A percentile compares a stretch with the other conserved stretches of the same genome.
These are phyloP conservation scores for Lagenaria siceraria DNA, from an alignment of 306 rosid species.

Conservation along the genomic window DNA sequence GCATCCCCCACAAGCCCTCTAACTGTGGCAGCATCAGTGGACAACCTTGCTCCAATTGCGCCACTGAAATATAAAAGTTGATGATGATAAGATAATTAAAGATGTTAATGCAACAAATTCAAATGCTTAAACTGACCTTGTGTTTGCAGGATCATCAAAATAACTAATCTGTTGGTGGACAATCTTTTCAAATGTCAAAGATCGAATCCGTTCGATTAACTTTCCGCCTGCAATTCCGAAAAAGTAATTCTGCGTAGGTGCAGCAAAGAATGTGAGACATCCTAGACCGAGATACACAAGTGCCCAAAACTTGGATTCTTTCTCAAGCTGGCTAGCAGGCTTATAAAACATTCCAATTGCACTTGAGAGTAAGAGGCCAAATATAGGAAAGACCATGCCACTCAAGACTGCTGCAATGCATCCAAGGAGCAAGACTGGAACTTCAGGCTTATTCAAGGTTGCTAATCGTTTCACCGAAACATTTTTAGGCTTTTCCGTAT, in stretches of 20 bases:
- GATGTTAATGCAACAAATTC: neutral
- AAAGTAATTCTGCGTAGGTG: conserved; percentile 40
- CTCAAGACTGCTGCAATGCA: conserved; percentile 44
- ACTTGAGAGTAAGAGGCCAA: conserved; percentile 62
- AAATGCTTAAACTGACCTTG: conserved; percentile 36
- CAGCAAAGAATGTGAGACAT: conserved; percentile 11
- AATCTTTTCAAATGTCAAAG: conserved; percentile 57
- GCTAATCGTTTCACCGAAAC: conserved; percentile 46
- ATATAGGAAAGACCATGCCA: conserved; percentile 57
- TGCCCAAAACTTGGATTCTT: conserved; percentile 58
- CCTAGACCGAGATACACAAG: conserved; percentile 50
- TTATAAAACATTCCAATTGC: conserved; percentile 48
- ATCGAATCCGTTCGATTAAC: conserved; percentile 56
- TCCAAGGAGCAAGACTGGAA: conserved; percentile 48
- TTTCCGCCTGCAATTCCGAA: conserved; percentile 84
- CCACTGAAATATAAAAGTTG: conserved; percentile 20
- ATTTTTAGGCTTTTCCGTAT: conserved; percentile 1
- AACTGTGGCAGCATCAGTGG: conserved; percentile 67
- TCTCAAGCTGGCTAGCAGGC: conserved; percentile 32
- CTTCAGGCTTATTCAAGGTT: conserved; percentile 55
- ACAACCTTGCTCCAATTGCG: conserved; percentile 77
- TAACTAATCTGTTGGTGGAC: conserved; percentile 76
- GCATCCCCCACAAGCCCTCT: conserved; percentile 72
- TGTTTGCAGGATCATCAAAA: conserved; percentile 83
- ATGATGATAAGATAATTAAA: neutral